phyloP scores from a whole-genome alignment of 345 rosid species.

The Sonneratia alba region DNA sequence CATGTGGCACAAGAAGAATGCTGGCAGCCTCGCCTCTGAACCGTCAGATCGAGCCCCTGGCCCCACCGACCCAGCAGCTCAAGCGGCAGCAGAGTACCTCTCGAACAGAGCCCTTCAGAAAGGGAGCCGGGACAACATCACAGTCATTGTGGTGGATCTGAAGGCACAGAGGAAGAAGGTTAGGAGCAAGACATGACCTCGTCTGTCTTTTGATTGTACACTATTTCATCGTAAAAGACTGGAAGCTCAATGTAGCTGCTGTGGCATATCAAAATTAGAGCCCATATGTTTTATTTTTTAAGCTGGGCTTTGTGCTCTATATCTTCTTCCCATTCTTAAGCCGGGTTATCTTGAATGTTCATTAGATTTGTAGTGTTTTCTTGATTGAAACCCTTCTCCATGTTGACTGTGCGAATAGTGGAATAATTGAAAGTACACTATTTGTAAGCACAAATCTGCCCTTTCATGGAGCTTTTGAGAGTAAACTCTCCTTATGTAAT shows the following conservation, averaged over 20 bases:
- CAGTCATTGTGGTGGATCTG: slow-evolving; percentile 74
- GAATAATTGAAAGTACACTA: not conserved
- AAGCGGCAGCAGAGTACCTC: slow-evolving; percentile 85
- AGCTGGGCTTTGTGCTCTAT: slow-evolving; percentile 4
- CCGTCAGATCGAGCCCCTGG: slow-evolving; percentile 39
- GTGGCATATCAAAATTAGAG: slow-evolving; percentile 2
- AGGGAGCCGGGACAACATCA: slow-evolving; percentile 88
- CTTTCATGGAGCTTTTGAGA: not conserved
- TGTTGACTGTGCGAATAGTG: not conserved
- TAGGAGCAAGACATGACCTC: slow-evolving; percentile 50
- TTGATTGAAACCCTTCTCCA: not conserved
- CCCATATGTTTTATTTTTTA: slow-evolving; percentile 6
- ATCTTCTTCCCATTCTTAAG: not conserved
- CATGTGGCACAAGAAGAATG: slow-evolving; percentile 82
- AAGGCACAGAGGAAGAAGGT: slow-evolving; percentile 93
- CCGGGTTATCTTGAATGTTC: not conserved
- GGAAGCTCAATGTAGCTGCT: not conserved
- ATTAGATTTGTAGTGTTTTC: not conserved
- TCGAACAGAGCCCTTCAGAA: slow-evolving; percentile 70
- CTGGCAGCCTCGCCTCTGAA: slow-evolving; percentile 12
- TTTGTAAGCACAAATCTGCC: not conserved
- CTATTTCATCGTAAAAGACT: not conserved
- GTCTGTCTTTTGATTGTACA: not conserved
- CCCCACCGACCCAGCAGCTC: slow-evolving; percentile 60
- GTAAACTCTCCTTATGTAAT: not conserved